Evolutionary conservation across 2,329 filamentous ascomycete species (phyloP), one percentile per base, ranked within the genome.

Genomic region (Cryphonectria japonica): DNA sequence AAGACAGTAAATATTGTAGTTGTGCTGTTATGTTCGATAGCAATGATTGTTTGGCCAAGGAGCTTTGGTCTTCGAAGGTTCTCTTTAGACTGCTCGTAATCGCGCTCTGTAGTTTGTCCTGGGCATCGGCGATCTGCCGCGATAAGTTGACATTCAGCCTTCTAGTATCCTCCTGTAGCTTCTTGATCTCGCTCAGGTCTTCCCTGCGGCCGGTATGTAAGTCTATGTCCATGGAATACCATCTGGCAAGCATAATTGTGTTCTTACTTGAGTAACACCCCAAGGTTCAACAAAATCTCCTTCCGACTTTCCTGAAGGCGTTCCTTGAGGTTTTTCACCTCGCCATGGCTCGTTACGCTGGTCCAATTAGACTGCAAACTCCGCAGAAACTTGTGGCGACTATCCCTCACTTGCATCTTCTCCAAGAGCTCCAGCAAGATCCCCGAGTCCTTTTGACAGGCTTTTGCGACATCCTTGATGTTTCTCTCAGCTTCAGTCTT

Each of bases 261-360:
- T 26, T 39, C 68, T 50, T 61, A 68, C 71, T 66, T 64, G 22
- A 72, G 19, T 11, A 72, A 59, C 34, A 72, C 0, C 16, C 6
- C 62, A 34, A 76, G 41, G 22, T 72, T 70, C 11, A 75, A 64
- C 59, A 76, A 65, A 37, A 76, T 73, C 29, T 75, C 59, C 4
- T 69, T 70, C 11, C 71, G 73, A 13, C 60, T 66, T 9, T 63
- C 52, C 5, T 69, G 57, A 16, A 74, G 61, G 22, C 67, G 60
- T 22, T 59, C 43, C 50, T 74, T 74, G 32, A 78, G 69, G 1
- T 69, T 41, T 1, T 62, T 62, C 4, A 78, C 66, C 5, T 76
- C 73, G 8, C 74, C 73, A 39, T 74, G 67, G 54, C 75, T 77
- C 39, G 69, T 66, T 43, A 76, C 72, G 34, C 70, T 75, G 14